Conservation (phyloP, 768 basidiomycete genomes). For the Boletus rubropictus region DNA sequence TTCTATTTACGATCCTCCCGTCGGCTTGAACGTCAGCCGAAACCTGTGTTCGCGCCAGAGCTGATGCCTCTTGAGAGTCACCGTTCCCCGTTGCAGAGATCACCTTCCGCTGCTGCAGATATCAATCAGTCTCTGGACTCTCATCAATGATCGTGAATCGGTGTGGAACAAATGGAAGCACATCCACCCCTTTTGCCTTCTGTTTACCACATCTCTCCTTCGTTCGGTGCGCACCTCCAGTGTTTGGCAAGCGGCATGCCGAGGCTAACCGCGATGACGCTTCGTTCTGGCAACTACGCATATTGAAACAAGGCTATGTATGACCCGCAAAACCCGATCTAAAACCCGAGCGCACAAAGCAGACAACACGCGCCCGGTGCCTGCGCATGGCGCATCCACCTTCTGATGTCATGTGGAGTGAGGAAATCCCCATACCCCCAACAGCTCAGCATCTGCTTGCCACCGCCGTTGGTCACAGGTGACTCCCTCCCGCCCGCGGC, state of each 20-base stretch:
- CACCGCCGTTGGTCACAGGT: slow-evolving; percentile 1
- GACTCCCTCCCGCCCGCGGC: slow-evolving; percentile 22
- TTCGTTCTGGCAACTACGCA: not conserved
- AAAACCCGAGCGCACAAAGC: not conserved
- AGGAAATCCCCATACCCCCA: slow-evolving; percentile 5
- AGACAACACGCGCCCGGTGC: not conserved
- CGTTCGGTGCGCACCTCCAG: not conserved
- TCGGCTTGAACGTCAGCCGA: not conserved
- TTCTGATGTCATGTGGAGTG: not conserved
- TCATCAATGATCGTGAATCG: slow-evolving; percentile 17
- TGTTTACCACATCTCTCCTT: too few species aligned
- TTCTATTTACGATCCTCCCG: slow-evolving; percentile 18
- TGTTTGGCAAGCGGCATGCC: too few species aligned
- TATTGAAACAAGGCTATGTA: too few species aligned
- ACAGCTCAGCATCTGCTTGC: slow-evolving; percentile 1
- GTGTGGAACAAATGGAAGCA: slow-evolving; percentile 1
- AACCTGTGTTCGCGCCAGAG: slow-evolving; percentile 7
- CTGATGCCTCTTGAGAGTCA: slow-evolving; percentile 14
- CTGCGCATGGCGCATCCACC: not conserved
- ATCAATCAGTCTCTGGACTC: slow-evolving; percentile 1
- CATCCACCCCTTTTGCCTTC: too few species aligned
- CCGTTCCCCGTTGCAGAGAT: not conserved
- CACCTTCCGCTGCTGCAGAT: slow-evolving; percentile 1
- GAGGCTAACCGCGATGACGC: not conserved
- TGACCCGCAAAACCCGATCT: not conserved